Base-by-base conservation (phyloP, 2,329 filamentous ascomycete genomes). In the Fusarium protoensiforme region DNA sequence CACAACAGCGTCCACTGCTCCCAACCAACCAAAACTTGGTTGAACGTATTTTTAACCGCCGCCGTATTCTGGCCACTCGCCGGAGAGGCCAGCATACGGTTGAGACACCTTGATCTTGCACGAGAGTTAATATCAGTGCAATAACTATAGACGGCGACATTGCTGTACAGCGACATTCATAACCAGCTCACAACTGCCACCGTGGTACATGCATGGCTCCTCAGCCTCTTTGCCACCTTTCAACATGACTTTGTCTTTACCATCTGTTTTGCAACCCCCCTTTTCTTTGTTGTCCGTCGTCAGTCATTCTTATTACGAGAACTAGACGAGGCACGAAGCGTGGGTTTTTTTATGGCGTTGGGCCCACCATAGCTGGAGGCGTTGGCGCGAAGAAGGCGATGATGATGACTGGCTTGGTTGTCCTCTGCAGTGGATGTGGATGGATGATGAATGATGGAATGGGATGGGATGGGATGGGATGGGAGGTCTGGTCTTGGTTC, bases 341-440 rank as follows among this genome's bases (percentile, higher is more conserved):
- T 29, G 43, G 43, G 43, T 48, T 29, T 48, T 48, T 48, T 54
- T 65, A 62, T 24, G 72, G 73, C 69, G 73, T 76, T 77, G 56
- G 60, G 62, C 69, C 41, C 41, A 46, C 41, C 54, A 51, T 64
- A 69, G 48, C 60, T 58, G 58, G 51, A 75, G 69, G 75, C 66
- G 67, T 77, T 72, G 64, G 69, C 64, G 71, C 51, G 75, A 65
- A 73, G 57, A 63, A 69, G 63, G 68, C 59, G 64, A 61, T 57
- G 61, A 24, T 46, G 41, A 46, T 48, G 24, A 29, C 58, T 33
- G 38, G 57, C 35, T 64, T 68, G 41, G 46, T 51, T 70, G 71
- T 68, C 58, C 56, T 67, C 64, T 54, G 63, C 46, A 51, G 46
- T 20, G 46, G 18, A 51, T n/a, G 43, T 48, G 46, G 46, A 51